These are phyloP conservation scores for Chrysoporthe deuterocubensis DNA, from an alignment of 2,329 filamentous ascomycete species.

Conservation along the genomic window DNA sequence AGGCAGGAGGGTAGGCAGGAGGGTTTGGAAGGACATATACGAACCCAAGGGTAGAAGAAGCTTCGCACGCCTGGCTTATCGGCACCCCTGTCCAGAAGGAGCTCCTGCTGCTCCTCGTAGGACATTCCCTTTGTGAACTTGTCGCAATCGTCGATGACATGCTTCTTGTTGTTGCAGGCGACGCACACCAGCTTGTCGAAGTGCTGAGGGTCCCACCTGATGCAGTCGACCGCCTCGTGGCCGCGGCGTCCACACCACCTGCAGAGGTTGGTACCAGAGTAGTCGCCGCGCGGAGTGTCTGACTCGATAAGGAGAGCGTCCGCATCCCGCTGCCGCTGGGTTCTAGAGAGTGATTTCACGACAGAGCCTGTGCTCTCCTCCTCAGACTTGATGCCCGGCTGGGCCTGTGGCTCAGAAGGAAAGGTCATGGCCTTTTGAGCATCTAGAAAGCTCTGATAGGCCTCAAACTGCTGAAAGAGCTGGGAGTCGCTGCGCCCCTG, in stretches of 20 bases:
- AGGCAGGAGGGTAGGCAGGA: background rate
- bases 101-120: background rate
- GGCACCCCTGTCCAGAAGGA: conserved; percentile 14
- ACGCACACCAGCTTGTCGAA: conserved; percentile 21
- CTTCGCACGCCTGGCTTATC: conserved; percentile 20
- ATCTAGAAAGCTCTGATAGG: too few species aligned
- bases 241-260: conserved; percentile 18
- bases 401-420: too few species aligned
- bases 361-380: background rate
- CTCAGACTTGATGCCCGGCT: background rate
- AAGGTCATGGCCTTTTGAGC: too few species aligned
- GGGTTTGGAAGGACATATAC: background rate
- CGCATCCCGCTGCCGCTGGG: background rate
- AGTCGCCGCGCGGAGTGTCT: background rate
- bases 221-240: conserved; percentile 18
- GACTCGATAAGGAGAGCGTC: background rate
- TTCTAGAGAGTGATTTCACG: background rate
- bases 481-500: too few species aligned
- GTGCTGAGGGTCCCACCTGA: conserved; percentile 15
- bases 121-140: background rate
- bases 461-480: too few species aligned
- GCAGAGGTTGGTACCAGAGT: conserved; percentile 16
- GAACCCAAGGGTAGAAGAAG: conserved; percentile 2
- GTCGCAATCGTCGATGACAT: conserved; percentile 17
- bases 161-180: conserved; percentile 17